These are phyloP conservation scores for Aegilops longissima DNA, from an alignment of 176 grass and related monocot genomes.

Conservation along the genomic window DNA sequence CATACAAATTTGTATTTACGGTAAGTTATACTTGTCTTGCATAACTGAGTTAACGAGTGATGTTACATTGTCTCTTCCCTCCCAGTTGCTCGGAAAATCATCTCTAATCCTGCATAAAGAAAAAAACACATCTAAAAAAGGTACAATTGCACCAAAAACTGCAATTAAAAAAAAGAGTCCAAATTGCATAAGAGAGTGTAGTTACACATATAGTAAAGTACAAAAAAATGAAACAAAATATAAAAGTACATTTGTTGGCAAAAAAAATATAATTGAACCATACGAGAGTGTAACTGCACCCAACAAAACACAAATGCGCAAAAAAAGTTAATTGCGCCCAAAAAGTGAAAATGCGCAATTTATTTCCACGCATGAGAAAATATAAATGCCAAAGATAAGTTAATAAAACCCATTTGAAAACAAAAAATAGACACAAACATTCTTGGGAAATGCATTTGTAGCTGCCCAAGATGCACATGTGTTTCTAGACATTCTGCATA, in stretches of 20 bases:
- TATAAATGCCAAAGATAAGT: background rate
- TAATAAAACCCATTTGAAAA: background rate
- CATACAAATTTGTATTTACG: too few relatives aligned
- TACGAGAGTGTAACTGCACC: background rate
- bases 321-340: too few relatives aligned
- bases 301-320: too few relatives aligned
- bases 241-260: too few relatives aligned
- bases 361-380: background rate
- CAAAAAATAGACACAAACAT: background rate
- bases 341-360: background rate
- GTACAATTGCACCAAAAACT: too few relatives aligned
- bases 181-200: background rate
- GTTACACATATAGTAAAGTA: background rate
- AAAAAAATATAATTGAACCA: background rate
- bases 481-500: too few relatives aligned
- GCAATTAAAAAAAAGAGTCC: background rate
- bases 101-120: background rate
- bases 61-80: background rate
- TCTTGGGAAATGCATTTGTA: too few relatives aligned
- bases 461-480: too few relatives aligned
- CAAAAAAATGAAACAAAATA: too few relatives aligned
- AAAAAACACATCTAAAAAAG: too few relatives aligned
- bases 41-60: background rate
- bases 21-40: background rate
- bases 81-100: background rate